Conservation (phyloP, 352 stramenopile genomes). For the Globisporangium polare region DNA sequence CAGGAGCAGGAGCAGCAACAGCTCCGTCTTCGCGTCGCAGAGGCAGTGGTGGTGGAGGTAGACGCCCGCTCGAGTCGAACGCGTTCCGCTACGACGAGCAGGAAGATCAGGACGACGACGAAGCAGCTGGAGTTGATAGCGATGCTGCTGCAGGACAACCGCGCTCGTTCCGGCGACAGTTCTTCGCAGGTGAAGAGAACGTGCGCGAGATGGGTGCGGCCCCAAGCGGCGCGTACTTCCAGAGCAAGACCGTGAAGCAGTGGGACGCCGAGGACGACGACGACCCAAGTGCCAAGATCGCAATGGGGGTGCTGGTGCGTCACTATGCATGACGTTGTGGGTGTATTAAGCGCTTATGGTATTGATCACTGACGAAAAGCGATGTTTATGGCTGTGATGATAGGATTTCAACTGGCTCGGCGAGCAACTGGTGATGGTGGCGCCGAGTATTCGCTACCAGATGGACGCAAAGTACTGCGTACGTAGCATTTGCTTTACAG, state of each 20-base stretch:
- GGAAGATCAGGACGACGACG: conserved; percentile 19
- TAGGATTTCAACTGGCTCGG: conserved; percentile 75
- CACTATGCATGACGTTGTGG: not conserved
- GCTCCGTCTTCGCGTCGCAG: not conserved
- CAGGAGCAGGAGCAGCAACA: not conserved
- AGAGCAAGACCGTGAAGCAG: conserved; percentile 56
- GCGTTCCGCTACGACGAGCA: conserved; percentile 60
- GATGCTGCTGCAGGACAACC: conserved; percentile 7
- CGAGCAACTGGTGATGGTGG: conserved; percentile 40
- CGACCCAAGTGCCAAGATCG: conserved; percentile 1
- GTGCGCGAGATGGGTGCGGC: conserved; percentile 35
- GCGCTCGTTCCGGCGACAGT: conserved; percentile 32
- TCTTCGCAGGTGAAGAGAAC: conserved; percentile 57
- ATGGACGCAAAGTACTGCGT: conserved; percentile 80
- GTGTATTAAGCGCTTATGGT: conserved; percentile 6
- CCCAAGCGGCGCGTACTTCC: conserved; percentile 46
- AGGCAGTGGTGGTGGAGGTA: conserved; percentile 11
- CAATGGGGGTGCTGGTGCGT: conserved; percentile 38
- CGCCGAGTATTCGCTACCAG: conserved; percentile 48
- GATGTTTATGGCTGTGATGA: not conserved
- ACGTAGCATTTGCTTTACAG: conserved; percentile 18
- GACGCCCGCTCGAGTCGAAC: conserved; percentile 54
- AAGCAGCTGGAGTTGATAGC: conserved; percentile 5
- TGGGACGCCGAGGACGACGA: conserved; percentile 57
- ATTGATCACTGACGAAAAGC: not conserved